A percentile compares a stretch with the other conserved stretches of the same genome.
These are phyloP conservation scores for Candida golubevii DNA, from an alignment of 805 yeast genomes.

Conservation along the genomic window DNA sequence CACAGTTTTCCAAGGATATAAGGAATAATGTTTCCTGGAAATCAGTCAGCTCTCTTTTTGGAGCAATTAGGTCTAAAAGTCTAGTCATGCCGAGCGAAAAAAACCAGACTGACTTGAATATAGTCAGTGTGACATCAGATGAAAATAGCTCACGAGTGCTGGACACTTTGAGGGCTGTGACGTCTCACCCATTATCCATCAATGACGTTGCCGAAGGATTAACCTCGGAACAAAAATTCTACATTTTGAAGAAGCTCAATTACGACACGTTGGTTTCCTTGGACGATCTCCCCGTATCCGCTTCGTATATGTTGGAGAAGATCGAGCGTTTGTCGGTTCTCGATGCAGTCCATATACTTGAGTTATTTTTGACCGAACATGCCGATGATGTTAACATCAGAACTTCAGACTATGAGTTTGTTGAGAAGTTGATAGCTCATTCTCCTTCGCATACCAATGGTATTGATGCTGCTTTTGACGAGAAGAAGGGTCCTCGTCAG, in stretches of 20 bases:
- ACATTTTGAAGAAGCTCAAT: constrained; percentile 26
- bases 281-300: constrained; percentile 31
- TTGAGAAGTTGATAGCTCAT: constrained; percentile 18
- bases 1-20: not conserved
- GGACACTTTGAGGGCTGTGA: constrained; percentile 17
- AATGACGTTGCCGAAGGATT: constrained; percentile 23
- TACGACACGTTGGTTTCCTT: constrained; percentile 23
- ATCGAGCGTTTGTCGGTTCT: constrained; percentile 30
- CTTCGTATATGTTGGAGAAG: constrained; percentile 40
- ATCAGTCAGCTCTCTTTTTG: not conserved
- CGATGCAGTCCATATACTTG: constrained; percentile 39
- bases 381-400: constrained; percentile 47
- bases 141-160: constrained; percentile 7
- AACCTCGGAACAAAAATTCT: constrained; percentile 24
- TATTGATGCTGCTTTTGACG: constrained; percentile 9
- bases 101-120: not conserved
- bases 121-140: not conserved
- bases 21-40: not conserved
- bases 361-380: constrained; percentile 38
- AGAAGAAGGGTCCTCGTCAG: constrained; percentile 10
- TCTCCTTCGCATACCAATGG: not conserved
- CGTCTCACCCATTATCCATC: constrained; percentile 23
- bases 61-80: too few relatives aligned
- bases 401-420: constrained; percentile 29
- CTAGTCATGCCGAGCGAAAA: constrained; percentile 1